These are phyloP conservation scores for Wallacemonas collosoma DNA, from an alignment of 208 protist genomes.

Conservation along the genomic window DNA sequence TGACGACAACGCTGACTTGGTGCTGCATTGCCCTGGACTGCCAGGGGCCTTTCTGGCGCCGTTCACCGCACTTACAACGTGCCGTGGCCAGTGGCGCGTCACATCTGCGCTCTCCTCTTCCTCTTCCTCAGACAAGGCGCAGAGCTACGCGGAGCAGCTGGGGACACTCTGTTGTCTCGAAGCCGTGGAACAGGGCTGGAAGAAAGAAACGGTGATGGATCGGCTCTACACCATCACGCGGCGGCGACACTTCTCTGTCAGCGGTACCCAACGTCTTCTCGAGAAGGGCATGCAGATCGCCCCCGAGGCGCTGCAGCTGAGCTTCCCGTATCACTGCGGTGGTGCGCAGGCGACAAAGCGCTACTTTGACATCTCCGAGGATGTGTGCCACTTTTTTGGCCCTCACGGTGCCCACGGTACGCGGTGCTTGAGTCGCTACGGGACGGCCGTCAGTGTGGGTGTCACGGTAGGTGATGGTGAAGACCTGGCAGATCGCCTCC, in stretches of 20 bases:
- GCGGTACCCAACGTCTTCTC: conserved; percentile 49
- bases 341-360: conserved; percentile 60
- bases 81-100: conserved; percentile 27
- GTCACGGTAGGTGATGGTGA: conserved; percentile 29
- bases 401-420: conserved; percentile 46
- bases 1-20: conserved; percentile 27
- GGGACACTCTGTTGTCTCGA: conserved; percentile 61
- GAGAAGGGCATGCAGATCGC: conserved; percentile 46
- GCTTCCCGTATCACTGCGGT: conserved; percentile 87
- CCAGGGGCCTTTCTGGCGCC: conserved; percentile 67
- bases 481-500: conserved; percentile 19
- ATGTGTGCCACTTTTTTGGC: conserved; percentile 39
- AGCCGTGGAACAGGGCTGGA: conserved; percentile 33
- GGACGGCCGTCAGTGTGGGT: conserved; percentile 69
- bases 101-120: too few species aligned
- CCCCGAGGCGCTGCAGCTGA: conserved; percentile 43
- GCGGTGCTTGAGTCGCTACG: conserved; percentile 78
- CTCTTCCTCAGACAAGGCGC: too few species aligned
- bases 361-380: conserved; percentile 73
- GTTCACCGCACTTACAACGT: conserved; percentile 29
- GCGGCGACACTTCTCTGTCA: conserved; percentile 54
- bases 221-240: conserved; percentile 47
- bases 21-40: conserved; percentile 74
- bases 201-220: conserved; percentile 35
- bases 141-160: conserved; percentile 23